Base-by-base conservation (phyloP, 2,329 filamentous ascomycete genomes). In the Claviceps capensis region DNA sequence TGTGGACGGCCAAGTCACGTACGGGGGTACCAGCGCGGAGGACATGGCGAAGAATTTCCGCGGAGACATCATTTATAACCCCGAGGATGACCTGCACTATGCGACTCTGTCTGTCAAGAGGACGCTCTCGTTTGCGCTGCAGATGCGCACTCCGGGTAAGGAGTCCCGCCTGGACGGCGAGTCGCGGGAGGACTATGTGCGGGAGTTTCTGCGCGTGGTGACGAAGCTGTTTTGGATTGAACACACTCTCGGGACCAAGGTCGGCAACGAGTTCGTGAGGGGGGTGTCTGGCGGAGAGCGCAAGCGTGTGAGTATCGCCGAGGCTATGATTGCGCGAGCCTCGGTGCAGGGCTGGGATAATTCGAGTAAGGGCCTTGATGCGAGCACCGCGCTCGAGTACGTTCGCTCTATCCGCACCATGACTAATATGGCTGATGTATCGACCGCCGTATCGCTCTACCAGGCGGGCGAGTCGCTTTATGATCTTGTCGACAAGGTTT, bases 291-390 rank as follows among this genome's bases (percentile, higher is more conserved):
- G 81, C 23, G 81, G 81, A 42, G 81, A 85, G 62, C 72, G 80
- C 51, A 88, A 90, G 68, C 81, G 86, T 62, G 85, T 90, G 2
- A 83, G 79, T 41, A 86, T 89, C 55, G 85, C 83, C 1, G 85
- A 89, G 63, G 83, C 34, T 5, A 78, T 85, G 53, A 74, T 77
- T 9, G 72, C 71, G 1, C 66, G 72, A n/a, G 77, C 79, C 1
- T 81, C 75, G 0, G 78, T 88, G 0, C 78, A 85, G 14, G 83
- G 80, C 56, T 88, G 83, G 82, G 85, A 88, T 60, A 88, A 88
- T 61, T 82, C 79, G 0, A 88, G 83, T 3, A 73, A 83, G 50
- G 85, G 85, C 14, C 70, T 88, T 0, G 85, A 88, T 61, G 81
- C 83, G 1, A 85, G 79, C 17, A 88, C 83, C 0, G 85, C 85